Evolutionary conservation across 2,329 filamentous ascomycete species (phyloP), one percentile per base, ranked within the genome.

Genomic region (Raffaelea deltoideospora): DNA sequence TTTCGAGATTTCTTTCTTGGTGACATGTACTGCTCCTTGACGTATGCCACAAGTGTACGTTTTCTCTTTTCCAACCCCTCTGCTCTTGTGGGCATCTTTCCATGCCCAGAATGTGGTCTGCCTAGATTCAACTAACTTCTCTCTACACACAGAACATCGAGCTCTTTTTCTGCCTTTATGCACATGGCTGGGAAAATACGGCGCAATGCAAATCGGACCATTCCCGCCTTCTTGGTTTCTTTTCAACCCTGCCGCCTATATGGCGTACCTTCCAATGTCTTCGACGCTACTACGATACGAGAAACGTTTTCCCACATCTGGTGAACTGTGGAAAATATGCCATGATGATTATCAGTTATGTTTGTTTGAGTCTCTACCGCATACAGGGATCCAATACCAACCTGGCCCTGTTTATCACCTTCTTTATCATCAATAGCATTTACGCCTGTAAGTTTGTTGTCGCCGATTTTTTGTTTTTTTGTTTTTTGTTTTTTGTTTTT

Each of bases 1-100:
- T 98, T 96, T 54, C 75, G 87, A 40, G 90, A 98, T 57, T 96
- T 98, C 60, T 96, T 95, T 57, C 69, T 96, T 0, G 90, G 90
- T 36, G 90, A 98, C 53, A 95, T 96, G 67, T 94, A 93, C 56
- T 96, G 88, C 57, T 96, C 90, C 3, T 65, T 93, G 38, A 93
- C 87, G 6, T 98, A 98, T 56, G 72, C 79, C 14, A 83, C 84
- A 57, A 79, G 83, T 42, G 83, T 88, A 66, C 62, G 80, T 72
- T 7, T 3, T 20, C 5, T 4, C n/a, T 13, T n/a, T 3, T 22
- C 4, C 3, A 4, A 26, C 21, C 15, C 11, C n/a, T 13, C 11
- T 21, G 5, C 31, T 38, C 4, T 2, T 14, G 4, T n/a, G n/a
- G 32, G 35, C 32, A 46, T 34, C 5, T 7, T 27, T n/a, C n/a